A percentile compares a stretch with the other conserved stretches of the same genome.
Conservation (phyloP, 495 filamentous ascomycete genomes). For the Podospora appendiculata region DNA sequence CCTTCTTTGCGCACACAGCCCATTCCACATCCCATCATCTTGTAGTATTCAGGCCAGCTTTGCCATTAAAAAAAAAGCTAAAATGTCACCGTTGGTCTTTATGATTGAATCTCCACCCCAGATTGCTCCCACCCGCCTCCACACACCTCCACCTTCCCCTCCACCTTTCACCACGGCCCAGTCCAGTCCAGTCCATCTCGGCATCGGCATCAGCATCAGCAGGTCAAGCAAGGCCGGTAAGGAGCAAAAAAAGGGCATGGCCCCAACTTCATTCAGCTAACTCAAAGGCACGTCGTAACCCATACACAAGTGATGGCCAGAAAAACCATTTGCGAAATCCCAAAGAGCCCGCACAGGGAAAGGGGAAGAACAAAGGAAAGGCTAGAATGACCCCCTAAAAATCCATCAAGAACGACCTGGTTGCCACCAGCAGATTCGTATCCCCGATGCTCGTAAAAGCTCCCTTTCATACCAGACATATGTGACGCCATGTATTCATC, state of each 20-base stretch:
- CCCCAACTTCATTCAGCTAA: slow-evolving; percentile 18
- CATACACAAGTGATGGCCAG: slow-evolving; percentile 15
- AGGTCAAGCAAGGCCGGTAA: neutral
- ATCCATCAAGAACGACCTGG: slow-evolving; percentile 20
- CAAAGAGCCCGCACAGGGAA: slow-evolving; percentile 15
- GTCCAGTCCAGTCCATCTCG: neutral
- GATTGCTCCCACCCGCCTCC: neutral
- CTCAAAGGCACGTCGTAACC: slow-evolving; percentile 19
- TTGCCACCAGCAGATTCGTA: slow-evolving; percentile 30
- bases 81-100: neutral
- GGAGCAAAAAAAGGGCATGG: slow-evolving; percentile 14
- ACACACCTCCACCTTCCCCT: neutral
- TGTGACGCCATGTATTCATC: slow-evolving; percentile 41
- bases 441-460: slow-evolving; percentile 25
- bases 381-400: slow-evolving; percentile 20
- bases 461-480: slow-evolving; percentile 31
- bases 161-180: neutral
- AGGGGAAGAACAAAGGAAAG: slow-evolving; percentile 26
- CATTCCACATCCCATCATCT: too few species aligned
- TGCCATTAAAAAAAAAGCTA: neutral
- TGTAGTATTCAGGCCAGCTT: neutral
- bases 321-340: slow-evolving; percentile 18
- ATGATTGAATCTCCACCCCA: neutral
- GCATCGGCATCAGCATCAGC: neutral
- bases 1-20: too few species aligned